Evolutionary conservation across 2,329 filamentous ascomycete species (phyloP).

Genomic region (Emmonsia crescens): DNA sequence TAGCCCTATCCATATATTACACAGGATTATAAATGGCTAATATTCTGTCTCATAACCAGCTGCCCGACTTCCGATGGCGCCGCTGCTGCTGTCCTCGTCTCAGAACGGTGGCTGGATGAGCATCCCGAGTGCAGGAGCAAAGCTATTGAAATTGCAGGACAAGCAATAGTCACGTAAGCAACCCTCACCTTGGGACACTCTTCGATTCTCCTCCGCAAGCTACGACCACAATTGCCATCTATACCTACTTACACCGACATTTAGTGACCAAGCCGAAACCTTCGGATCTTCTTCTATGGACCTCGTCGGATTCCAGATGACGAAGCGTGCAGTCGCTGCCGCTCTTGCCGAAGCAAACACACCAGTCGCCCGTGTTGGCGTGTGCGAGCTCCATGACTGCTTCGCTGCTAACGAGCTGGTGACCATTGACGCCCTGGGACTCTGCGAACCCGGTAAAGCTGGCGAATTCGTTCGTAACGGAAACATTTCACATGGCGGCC

Average conservation of each 20-base stretch:
- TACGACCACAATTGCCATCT: neutral
- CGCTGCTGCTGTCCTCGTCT: slow-evolving; percentile 15
- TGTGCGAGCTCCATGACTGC: slow-evolving; percentile 23
- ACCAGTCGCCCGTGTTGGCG: slow-evolving; percentile 13
- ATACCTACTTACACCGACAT: neutral
- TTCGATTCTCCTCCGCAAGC: neutral
- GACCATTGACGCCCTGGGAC: slow-evolving; percentile 17
- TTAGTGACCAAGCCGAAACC: slow-evolving; percentile 9
- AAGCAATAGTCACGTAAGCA: slow-evolving; percentile 13
- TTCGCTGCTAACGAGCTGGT: slow-evolving; percentile 22
- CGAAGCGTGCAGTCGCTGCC: slow-evolving; percentile 14
- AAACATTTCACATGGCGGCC: slow-evolving; percentile 17
- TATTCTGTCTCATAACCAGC: slow-evolving; percentile 2
- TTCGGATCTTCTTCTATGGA: slow-evolving; percentile 17
- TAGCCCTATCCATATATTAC: neutral
- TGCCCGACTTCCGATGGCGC: slow-evolving; percentile 14
- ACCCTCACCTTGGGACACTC: neutral
- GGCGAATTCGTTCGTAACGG: slow-evolving; percentile 16
- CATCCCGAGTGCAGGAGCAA: slow-evolving; percentile 11
- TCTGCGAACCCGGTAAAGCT: slow-evolving; percentile 16
- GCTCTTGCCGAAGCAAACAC: slow-evolving; percentile 17
- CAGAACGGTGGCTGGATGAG: slow-evolving; percentile 12
- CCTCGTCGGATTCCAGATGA: slow-evolving; percentile 22
- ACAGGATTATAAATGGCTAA: neutral
- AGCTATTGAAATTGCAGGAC: slow-evolving; percentile 16